Base-by-base conservation (phyloP, 495 filamentous ascomycete genomes). In the Penicillium roqueforti region DNA sequence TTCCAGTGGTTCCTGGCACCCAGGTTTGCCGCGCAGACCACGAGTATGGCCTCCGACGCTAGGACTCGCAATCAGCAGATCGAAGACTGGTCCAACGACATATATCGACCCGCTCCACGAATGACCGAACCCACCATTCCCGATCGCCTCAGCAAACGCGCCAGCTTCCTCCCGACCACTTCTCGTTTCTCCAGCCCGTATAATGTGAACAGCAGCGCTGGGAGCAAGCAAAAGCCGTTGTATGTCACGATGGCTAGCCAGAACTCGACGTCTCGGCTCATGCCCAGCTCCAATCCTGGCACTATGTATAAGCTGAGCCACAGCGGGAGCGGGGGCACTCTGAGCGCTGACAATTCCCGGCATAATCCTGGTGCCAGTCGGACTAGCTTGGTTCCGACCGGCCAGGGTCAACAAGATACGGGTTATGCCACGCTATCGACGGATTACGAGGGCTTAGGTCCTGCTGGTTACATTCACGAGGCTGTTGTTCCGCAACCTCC, bases 191-290 rank as follows among this genome's bases (percentile, higher is more conserved):
- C 92, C 1, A 92, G 92, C 53, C 91, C 95, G 1, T 97, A 96
- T 67, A 86, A 87, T 26, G 77, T 86, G 62, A 73, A 84, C 54
- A 77, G 83, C 51, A 76, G 83, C 6, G 53, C 51, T 60, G 59
- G 79, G 42, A 56, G 73, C 45, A 79, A 74, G 34, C 71, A 80
- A 45, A 70, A 74, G 22, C 68, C 78, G 3, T 71, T 82, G 11
- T 91, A 88, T 31, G 95, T 92, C 2, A 99, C 95, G 0, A 99
- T 99, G 95, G 88, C 90, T 4, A 96, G 88, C 63, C 95, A 97
- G 68, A 89, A 85, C 55, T 89, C 87, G 19, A 83, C 81, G 1
- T 74, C 87, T n/a, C 81, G 85, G 36, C 75, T 96, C 14, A 72
- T 96, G 34, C 83, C 87, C 20, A 83, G 82, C 13, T 69, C 69